Evolutionary conservation across 179 eudicot genomes (phyloP).

Genomic region (Carnegiea gigantea): DNA sequence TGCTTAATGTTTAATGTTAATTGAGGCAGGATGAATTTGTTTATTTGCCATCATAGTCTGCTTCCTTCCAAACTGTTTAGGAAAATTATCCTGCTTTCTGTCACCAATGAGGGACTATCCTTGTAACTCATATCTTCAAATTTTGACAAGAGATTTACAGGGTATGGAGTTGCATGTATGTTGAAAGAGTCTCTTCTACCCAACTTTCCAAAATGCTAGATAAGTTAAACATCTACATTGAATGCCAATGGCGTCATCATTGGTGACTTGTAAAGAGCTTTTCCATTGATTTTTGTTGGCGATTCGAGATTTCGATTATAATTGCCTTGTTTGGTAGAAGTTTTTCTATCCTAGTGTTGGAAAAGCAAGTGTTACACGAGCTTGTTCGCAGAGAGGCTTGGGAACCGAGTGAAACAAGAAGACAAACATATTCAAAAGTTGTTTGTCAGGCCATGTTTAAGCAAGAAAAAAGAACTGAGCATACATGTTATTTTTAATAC

Average conservation of each 20-base stretch:
- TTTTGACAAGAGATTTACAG: neutral
- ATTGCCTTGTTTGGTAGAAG: neutral
- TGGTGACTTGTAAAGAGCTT: neutral
- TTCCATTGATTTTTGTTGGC: neutral
- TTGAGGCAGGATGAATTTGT: no score
- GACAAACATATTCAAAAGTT: neutral
- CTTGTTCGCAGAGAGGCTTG: neutral
- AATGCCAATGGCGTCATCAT: neutral
- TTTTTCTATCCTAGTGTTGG: neutral
- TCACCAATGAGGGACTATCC: neutral
- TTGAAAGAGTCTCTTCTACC: neutral
- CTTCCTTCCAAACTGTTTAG: no score
- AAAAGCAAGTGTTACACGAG: no score
- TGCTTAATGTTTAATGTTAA: no score
- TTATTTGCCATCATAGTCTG: no score
- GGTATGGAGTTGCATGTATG: no score
- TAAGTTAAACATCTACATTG: no score
- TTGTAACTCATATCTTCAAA: neutral
- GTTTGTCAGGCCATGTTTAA: neutral
- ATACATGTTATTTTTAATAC: no score
- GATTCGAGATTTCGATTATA: neutral
- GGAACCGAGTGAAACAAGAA: neutral
- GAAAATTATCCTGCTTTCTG: no score
- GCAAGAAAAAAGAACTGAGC: no score
- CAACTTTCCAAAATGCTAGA: neutral